phyloP scores from a whole-genome alignment of 2,329 filamentous ascomycete genomes.

The Diaporthe humulicola region DNA sequence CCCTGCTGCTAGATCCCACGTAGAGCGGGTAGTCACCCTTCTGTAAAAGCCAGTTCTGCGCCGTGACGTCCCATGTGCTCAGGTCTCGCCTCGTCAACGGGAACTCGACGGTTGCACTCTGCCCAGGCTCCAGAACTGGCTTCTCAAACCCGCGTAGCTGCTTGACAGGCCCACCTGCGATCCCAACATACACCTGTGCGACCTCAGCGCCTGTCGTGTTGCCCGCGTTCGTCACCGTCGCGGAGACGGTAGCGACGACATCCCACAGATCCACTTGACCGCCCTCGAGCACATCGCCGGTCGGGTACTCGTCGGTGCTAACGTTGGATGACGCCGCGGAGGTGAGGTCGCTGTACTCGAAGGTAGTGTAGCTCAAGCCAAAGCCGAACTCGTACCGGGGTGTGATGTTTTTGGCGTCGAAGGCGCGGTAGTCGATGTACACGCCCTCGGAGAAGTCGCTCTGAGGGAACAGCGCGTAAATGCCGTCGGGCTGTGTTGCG shows the following conservation, averaged over 20 bases:
- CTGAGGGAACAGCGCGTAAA: slow-evolving; percentile 64
- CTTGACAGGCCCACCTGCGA: slow-evolving; percentile 59
- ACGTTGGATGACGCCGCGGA: slow-evolving; percentile 46
- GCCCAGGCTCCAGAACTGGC: slow-evolving; percentile 58
- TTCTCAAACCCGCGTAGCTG: slow-evolving; percentile 75
- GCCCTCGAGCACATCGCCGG: slow-evolving; percentile 55
- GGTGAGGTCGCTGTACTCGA: slow-evolving; percentile 58
- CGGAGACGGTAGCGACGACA: slow-evolving; percentile 54
- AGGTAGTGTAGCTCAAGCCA: slow-evolving; percentile 69
- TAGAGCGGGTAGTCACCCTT: slow-evolving; percentile 55
- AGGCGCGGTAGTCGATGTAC: slow-evolving; percentile 67
- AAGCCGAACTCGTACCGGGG: slow-evolving; percentile 69
- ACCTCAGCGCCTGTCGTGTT: slow-evolving; percentile 56
- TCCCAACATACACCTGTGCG: slow-evolving; percentile 58
- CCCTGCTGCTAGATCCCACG: slow-evolving; percentile 59
- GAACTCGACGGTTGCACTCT: slow-evolving; percentile 59
- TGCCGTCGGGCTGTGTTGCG: slow-evolving; percentile 58
- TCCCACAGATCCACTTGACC: slow-evolving; percentile 63
- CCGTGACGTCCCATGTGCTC: slow-evolving; percentile 71
- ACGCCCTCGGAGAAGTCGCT: slow-evolving; percentile 64
- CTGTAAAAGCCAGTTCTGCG: slow-evolving; percentile 69
- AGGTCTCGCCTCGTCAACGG: slow-evolving; percentile 70
- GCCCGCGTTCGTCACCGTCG: slow-evolving; percentile 48
- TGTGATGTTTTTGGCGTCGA: slow-evolving; percentile 61
- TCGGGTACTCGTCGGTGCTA: slow-evolving; percentile 52